Conservation (phyloP, 2,329 filamentous ascomycete species). For the Gyromitra esculenta region DNA sequence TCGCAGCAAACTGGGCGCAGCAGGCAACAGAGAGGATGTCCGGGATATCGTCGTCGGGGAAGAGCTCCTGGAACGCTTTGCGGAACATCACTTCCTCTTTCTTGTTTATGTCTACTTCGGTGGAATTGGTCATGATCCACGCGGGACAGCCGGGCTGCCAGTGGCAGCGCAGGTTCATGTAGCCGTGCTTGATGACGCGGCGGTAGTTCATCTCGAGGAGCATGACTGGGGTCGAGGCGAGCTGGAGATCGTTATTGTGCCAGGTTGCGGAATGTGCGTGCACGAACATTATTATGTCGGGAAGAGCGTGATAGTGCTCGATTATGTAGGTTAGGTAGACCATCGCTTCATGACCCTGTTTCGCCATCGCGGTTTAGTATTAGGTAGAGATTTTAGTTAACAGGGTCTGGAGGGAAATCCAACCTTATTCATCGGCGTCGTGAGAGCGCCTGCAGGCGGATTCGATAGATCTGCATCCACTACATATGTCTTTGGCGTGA, state of each 20-base stretch:
- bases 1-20: slow-evolving; percentile 73
- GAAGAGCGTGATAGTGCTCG: slow-evolving; percentile 65
- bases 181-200: slow-evolving; percentile 66
- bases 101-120: slow-evolving; percentile 61
- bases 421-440: slow-evolving; percentile 50
- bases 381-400: slow-evolving; percentile 64
- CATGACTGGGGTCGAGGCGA: slow-evolving; percentile 65
- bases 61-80: slow-evolving; percentile 59
- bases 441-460: slow-evolving; percentile 30
- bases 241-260: slow-evolving; percentile 69
- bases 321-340: slow-evolving; percentile 72
- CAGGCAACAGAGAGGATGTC: slow-evolving; percentile 68
- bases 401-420: no score
- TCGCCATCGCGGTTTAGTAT: not conserved
- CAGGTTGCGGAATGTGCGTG: slow-evolving; percentile 68
- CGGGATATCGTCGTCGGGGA: slow-evolving; percentile 63
- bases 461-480: slow-evolving; percentile 31
- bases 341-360: slow-evolving; percentile 71
- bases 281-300: slow-evolving; percentile 70
- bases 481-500: slow-evolving; percentile 47
- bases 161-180: slow-evolving; percentile 70
- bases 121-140: slow-evolving; percentile 66
- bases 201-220: slow-evolving; percentile 66
- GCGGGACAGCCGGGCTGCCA: slow-evolving; percentile 69
- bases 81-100: slow-evolving; percentile 64